Conservation (phyloP, 371 early-diverging fungal species). For the Mortierella sp. region DNA sequence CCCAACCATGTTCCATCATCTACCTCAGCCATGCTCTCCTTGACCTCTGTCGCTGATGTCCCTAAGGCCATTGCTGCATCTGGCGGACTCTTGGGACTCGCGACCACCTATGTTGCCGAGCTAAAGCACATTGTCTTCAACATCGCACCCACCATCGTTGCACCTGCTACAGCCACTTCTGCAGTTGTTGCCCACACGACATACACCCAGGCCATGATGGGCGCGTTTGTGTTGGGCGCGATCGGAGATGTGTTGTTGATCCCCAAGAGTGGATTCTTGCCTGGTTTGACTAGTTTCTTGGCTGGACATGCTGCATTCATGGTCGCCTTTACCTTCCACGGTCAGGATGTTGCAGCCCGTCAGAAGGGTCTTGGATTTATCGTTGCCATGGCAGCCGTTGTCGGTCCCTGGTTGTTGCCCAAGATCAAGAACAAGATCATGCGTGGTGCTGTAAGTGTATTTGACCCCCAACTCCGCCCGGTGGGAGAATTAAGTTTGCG, state of each 20-base stretch:
- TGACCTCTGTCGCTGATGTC: slow-evolving; percentile 6
- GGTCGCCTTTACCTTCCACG: slow-evolving; percentile 56
- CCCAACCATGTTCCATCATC: slow-evolving; percentile 25
- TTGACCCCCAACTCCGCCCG: neutral
- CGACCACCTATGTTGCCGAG: slow-evolving; percentile 16
- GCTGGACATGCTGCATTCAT: slow-evolving; percentile 53
- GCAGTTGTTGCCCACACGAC: slow-evolving; percentile 28
- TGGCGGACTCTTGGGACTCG: neutral
- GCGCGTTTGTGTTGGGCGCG: slow-evolving; percentile 40
- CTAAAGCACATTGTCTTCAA: slow-evolving; percentile 30
- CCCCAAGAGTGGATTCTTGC: slow-evolving; percentile 39
- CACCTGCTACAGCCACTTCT: slow-evolving; percentile 3
- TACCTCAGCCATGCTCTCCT: slow-evolving; percentile 17
- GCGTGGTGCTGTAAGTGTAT: slow-evolving; percentile 48
- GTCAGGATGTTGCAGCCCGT: slow-evolving; percentile 31
- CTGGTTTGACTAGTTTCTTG: slow-evolving; percentile 53
- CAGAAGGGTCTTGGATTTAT: slow-evolving; percentile 36
- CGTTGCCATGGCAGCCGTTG: slow-evolving; percentile 37
- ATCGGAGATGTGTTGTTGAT: slow-evolving; percentile 54
- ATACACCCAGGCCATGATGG: slow-evolving; percentile 50
- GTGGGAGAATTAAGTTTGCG: no score
- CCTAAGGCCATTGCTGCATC: slow-evolving; percentile 10
- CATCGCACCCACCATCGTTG: slow-evolving; percentile 32
- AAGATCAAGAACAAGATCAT: slow-evolving; percentile 55
- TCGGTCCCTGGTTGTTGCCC: slow-evolving; percentile 53